Percentiles rank a stretch among this genome's conserved stretches.
These are phyloP conservation scores for Ascodesmis nigricans DNA, from an alignment of 495 filamentous ascomycete genomes.

Conservation along the genomic window DNA sequence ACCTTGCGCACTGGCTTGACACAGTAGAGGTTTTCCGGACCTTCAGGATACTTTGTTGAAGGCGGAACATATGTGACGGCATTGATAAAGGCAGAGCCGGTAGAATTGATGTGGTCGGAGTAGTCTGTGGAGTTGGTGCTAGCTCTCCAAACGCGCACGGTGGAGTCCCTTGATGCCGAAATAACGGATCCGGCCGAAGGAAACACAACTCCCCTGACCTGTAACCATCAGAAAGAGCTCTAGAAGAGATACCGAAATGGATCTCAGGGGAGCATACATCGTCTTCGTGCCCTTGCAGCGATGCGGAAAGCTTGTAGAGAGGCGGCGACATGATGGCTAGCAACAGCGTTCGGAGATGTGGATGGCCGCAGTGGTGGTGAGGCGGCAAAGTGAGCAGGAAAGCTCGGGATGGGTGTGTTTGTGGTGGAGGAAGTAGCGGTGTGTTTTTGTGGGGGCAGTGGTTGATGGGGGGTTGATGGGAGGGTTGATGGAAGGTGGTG, in stretches of 20 bases:
- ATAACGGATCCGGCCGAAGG: conserved; percentile 48
- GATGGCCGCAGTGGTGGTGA: no score
- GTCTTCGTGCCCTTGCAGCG: conserved; percentile 55
- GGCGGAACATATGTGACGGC: conserved; percentile 55
- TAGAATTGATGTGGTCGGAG: conserved; percentile 51
- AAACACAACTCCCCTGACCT: conserved; percentile 82
- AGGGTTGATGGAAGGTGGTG: no score
- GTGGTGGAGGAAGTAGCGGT: no score
- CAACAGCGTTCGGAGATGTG: no score
- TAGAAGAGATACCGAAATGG: no score
- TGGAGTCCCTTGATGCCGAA: conserved; percentile 77
- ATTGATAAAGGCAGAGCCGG: conserved; percentile 68
- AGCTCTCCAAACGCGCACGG: conserved; percentile 68
- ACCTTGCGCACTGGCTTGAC: no score
- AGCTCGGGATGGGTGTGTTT: no score
- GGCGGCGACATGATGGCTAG: conserved; percentile 29
- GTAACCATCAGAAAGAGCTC: conserved; percentile 6
- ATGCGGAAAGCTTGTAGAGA: conserved; percentile 62
- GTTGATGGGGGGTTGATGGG: no score
- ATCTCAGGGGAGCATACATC: conserved; percentile 50
- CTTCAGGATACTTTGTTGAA: conserved; percentile 41
- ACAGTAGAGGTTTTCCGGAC: conserved; percentile 6
- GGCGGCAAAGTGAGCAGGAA: no score
- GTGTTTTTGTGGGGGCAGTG: no score
- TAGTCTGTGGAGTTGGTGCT: conserved; percentile 43